Base-by-base conservation (phyloP, 306 rosid genomes). In the Cicer yamashitae region DNA sequence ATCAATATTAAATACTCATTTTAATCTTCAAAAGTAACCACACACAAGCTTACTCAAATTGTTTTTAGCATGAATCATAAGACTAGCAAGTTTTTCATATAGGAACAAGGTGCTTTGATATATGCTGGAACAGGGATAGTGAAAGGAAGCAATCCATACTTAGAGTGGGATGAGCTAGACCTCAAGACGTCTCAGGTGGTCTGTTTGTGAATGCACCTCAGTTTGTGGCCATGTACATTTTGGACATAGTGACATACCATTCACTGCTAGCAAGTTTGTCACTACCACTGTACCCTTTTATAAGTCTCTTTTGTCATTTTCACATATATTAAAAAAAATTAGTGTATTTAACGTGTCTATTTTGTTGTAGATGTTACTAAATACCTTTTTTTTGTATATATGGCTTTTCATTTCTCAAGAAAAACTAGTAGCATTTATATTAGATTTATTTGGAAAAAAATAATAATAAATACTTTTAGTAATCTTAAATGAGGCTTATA, bases 61-160 rank as follows among this genome's bases (percentile, higher is more conserved):
- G 7, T 48, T 68, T 69, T 46, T 46, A 13, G 63, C 25, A 77
- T 67, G 39, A 34, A 68, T 71, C 18, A 6, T 48, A 69, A 67
- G 71, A 20, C 76, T 69, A 53, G 66, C 69, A 14, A 51, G 52
- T 45, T 77, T 60, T 67, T 65, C 37, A 73, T 61, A 11, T 79
- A 94, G 97, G 96, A 93, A 38, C 80, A 82, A 7, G 91, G 96
- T 7, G 97, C 97, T 52, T 60, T 88, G 75, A 84, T 94, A 72
- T 94, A 89, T 81, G 97, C 99, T 67, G 99, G 99, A 80, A 90
- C 99, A 38, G 97, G 99, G 40, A 93, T 94, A 71, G 99, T 94
- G 66, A 85, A 89, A 86, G 99, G 99, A 70, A 94, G 99, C 81
- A 79, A 74, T 86, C 87, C 96, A 53, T 89, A 87, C 47, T 82